These are phyloP conservation scores for Ottelia alismoides DNA, from an alignment of 106 monocot genomes.

Conservation along the genomic window DNA sequence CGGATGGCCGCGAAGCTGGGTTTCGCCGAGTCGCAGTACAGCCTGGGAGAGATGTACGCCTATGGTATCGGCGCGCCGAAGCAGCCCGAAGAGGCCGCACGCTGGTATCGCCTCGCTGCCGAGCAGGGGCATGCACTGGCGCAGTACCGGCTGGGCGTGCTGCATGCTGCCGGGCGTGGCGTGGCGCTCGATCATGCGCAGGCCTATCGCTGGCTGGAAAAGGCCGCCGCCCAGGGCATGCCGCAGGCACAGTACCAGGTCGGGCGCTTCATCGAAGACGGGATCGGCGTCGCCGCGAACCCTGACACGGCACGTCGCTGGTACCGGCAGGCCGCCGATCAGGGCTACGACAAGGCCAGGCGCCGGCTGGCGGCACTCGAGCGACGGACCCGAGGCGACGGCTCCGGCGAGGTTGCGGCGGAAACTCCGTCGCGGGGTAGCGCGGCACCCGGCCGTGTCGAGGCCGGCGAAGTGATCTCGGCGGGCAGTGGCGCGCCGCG, in stretches of 20 bases:
- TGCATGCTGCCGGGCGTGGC: not conserved
- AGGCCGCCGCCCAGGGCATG: not conserved
- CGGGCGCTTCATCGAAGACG: not conserved
- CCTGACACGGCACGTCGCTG: not conserved
- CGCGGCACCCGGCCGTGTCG: no score
- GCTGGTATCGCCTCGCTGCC: not conserved
- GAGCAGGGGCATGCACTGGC: not conserved
- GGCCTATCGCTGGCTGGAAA: not conserved
- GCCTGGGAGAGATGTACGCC: not conserved
- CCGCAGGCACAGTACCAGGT: not conserved
- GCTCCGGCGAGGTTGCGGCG: no score
- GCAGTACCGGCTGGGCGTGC: not conserved
- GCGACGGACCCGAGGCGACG: no score
- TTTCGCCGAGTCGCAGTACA: not conserved
- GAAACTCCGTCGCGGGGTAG: no score
- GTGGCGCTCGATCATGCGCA: not conserved
- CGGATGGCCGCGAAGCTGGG: not conserved
- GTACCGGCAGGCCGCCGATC: not conserved
- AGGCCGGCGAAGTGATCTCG: no score
- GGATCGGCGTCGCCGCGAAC: not conserved
- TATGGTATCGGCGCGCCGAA: not conserved
- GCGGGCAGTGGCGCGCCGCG: no score
- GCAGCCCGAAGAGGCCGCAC: not conserved
- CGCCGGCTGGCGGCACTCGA: not conserved
- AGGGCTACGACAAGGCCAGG: not conserved